Percentiles rank a stretch among this genome's conserved stretches.
These are phyloP conservation scores for Neofusicoccum kwambonambiense DNA, from an alignment of 2,329 filamentous ascomycete genomes.

Conservation along the genomic window DNA sequence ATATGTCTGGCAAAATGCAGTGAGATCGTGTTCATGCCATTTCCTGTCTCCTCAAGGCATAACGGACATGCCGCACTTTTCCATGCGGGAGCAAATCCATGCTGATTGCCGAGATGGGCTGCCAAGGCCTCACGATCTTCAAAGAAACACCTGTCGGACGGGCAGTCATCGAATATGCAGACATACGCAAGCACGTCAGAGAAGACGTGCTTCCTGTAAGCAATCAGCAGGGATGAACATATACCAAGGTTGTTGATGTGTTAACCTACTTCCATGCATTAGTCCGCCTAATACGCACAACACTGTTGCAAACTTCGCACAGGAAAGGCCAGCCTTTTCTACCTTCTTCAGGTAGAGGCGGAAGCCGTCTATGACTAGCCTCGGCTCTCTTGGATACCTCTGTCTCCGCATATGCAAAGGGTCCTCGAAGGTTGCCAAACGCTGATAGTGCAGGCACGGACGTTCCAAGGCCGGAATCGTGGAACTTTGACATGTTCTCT, in stretches of 20 bases:
- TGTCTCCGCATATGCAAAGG: slow-evolving; percentile 23
- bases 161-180: slow-evolving; percentile 23
- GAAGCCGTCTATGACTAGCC: slow-evolving; percentile 21
- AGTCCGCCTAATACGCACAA: slow-evolving; percentile 21
- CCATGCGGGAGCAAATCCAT: slow-evolving; percentile 24
- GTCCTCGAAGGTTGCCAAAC: background rate
- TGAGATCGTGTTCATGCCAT: slow-evolving; percentile 21
- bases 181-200: slow-evolving; percentile 26
- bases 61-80: slow-evolving; percentile 22
- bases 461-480: slow-evolving; percentile 21
- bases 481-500: slow-evolving; percentile 22
- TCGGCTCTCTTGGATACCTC: slow-evolving; percentile 22
- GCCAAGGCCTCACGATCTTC: slow-evolving; percentile 21
- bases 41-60: slow-evolving; percentile 22
- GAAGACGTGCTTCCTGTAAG: slow-evolving; percentile 26
- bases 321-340: slow-evolving; percentile 24
- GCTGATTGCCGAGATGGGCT: slow-evolving; percentile 24
- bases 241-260: background rate
- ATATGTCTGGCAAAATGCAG: slow-evolving; percentile 26
- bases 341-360: slow-evolving; percentile 24
- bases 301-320: slow-evolving; percentile 24
- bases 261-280: slow-evolving; percentile 25
- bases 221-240: background rate
- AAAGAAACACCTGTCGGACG: slow-evolving; percentile 21
- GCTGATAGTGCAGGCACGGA: background rate